Evolutionary conservation across 495 filamentous ascomycete genomes (phyloP).

Genomic region (Penicillium goetzii): DNA sequence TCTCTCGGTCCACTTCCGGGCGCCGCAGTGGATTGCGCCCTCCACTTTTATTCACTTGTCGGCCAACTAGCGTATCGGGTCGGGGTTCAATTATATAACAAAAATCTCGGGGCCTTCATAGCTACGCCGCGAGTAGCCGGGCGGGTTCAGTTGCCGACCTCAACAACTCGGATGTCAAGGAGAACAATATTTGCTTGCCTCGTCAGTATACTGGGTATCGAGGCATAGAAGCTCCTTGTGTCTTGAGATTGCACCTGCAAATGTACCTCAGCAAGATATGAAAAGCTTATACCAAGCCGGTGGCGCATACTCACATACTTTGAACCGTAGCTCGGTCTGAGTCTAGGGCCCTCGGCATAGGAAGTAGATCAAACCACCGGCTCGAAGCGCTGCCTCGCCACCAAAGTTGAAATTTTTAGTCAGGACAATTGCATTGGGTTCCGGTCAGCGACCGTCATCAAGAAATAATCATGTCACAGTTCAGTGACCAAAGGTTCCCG

Average conservation of each 20-base stretch:
- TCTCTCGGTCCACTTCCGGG: constrained; percentile 21
- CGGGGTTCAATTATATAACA: constrained; percentile 29
- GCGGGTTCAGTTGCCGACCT: constrained; percentile 12
- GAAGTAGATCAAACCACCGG: constrained; percentile 2
- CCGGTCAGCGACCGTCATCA: constrained; percentile 1
- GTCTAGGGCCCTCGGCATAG: not conserved
- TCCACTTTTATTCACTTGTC: not conserved
- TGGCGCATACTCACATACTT: not conserved
- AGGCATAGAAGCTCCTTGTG: not conserved
- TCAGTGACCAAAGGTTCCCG: constrained; percentile 4
- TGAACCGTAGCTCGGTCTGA: not conserved
- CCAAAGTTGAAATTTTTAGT: constrained; percentile 18
- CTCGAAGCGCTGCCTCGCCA: constrained; percentile 25
- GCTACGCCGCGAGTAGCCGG: constrained; percentile 28
- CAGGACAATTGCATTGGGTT: constrained; percentile 18
- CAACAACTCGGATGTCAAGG: constrained; percentile 7
- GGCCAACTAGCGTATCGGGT: constrained; percentile 20
- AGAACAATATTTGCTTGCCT: not conserved
- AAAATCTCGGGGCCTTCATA: constrained; percentile 19
- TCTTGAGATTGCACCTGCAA: not conserved
- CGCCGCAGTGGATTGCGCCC: not conserved
- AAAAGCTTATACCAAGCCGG: not conserved
- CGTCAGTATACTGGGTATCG: not conserved
- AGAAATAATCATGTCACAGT: constrained; percentile 8
- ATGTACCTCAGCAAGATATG: not conserved